Evolutionary conservation across 2,329 filamentous ascomycete species (phyloP), one percentile per base, ranked within the genome.

Genomic region (Coniochaeta ligniaria): DNA sequence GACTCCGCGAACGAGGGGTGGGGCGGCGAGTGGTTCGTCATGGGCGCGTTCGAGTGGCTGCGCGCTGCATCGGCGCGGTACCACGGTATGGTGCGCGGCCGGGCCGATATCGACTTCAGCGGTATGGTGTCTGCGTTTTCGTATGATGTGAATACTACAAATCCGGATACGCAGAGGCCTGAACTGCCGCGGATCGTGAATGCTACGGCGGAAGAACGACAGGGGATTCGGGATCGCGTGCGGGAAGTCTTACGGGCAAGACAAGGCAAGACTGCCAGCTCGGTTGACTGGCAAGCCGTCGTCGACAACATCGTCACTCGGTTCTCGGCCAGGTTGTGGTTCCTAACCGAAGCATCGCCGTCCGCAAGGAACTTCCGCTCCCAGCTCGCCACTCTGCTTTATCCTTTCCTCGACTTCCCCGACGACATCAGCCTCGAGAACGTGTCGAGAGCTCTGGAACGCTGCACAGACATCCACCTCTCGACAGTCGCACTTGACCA

Each of bases 241-340:
- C 59, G 56, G 11, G 63, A 68, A 9, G 67, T 70, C 1, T 62
- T 69, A 1, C 28, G 24, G 2, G 66, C 72, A 2, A 66, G 71
- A 0, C 62, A 63, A 0, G 69, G 71, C 16, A 1, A 73, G 73
- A 43, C 5, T 62, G 65, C 11, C 64, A 69, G 12, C 26, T 63
- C 67, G 20, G 68, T 83, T 28, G 75, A 90, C 66, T 92, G 90
- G 90, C 89, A 92, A 68, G 79, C 74, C 0, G 75, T 89, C 1
- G 78, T 81, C 0, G 90, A 93, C 66, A 80, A 89, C 77, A 75
- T 92, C 4, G 77, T 90, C 4, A 70, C 76, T 5, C 80, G 89
- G 1, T 91, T 88, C 66, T 79, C 80, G 4, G 74, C 81, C 35
- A 76, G 84, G 26, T 72, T 92, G 31, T 65, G 65, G 2, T 68